A percentile compares a stretch with the other conserved stretches of the same genome.
Conservation (phyloP, 2,329 filamentous ascomycete genomes). For the Pestalotiopsis sp. region DNA sequence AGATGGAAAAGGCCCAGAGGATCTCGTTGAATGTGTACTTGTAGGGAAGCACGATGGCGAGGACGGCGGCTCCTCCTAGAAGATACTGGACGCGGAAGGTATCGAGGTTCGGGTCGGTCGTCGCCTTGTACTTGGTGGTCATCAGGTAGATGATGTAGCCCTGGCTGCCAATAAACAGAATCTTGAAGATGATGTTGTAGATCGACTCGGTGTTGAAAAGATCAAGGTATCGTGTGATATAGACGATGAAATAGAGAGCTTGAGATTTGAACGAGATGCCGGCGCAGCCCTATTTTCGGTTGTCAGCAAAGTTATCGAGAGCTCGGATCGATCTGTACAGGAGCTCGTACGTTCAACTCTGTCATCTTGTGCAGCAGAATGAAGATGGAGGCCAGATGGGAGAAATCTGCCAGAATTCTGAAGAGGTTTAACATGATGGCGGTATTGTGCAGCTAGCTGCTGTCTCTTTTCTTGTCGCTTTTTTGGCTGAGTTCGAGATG, state of each 20-base stretch:
- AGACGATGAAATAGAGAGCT: conserved; percentile 91
- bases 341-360: conserved; percentile 73
- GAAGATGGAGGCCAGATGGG: conserved; percentile 90
- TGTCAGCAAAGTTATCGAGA: neutral
- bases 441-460: conserved; percentile 4
- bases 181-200: conserved; percentile 95
- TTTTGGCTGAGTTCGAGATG: conserved; percentile 21
- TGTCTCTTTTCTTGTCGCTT: conserved; percentile 37
- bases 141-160: conserved; percentile 97
- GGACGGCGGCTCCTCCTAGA: conserved; percentile 75
- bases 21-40: conserved; percentile 84
- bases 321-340: neutral
- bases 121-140: conserved; percentile 96
- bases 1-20: conserved; percentile 96
- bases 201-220: conserved; percentile 82
- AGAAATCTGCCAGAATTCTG: conserved; percentile 76
- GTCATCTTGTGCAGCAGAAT: conserved; percentile 98
- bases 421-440: conserved; percentile 54
- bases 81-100: conserved; percentile 98
- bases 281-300: conserved; percentile 77
- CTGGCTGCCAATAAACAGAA: conserved; percentile 88
- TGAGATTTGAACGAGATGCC: conserved; percentile 99
- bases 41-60: conserved; percentile 85
- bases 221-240: conserved; percentile 91
- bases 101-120: conserved; percentile 94